Evolutionary conservation across 495 filamentous ascomycete species (phyloP).

Genomic region (Aspergillus avenaceus): DNA sequence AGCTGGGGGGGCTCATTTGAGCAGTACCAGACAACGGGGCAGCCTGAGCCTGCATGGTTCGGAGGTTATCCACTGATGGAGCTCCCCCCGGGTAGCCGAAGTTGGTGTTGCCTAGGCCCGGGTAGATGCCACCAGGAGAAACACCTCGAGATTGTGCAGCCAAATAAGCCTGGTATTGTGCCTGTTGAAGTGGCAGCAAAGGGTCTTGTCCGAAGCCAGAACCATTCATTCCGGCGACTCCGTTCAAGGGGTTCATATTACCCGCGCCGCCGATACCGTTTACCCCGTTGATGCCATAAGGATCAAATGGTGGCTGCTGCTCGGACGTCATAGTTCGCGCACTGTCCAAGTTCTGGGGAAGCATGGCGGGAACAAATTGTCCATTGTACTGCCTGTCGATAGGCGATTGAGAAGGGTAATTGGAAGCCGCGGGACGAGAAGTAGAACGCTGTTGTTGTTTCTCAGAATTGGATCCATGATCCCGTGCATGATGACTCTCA

Average conservation of each 20-base stretch:
- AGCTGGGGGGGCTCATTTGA: slow-evolving; percentile 34
- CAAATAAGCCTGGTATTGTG: slow-evolving; percentile 45
- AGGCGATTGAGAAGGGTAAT: slow-evolving; percentile 37
- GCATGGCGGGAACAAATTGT: slow-evolving; percentile 37
- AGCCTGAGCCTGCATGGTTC: slow-evolving; percentile 35
- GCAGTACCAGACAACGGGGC: slow-evolving; percentile 30
- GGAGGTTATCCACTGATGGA: slow-evolving; percentile 40
- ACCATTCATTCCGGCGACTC: slow-evolving; percentile 19
- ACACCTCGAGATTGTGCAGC: slow-evolving; percentile 41
- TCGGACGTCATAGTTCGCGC: slow-evolving; percentile 39
- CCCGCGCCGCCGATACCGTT: slow-evolving; percentile 23
- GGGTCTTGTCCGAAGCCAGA: slow-evolving; percentile 38
- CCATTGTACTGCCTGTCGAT: slow-evolving; percentile 46
- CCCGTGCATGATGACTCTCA: slow-evolving; percentile 42
- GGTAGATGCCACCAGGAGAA: slow-evolving; percentile 42
- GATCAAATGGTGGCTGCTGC: slow-evolving; percentile 37
- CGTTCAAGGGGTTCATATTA: slow-evolving; percentile 21
- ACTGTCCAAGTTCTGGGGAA: slow-evolving; percentile 32
- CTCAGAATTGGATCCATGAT: slow-evolving; percentile 39
- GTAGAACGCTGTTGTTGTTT: slow-evolving; percentile 47
- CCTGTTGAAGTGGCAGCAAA: slow-evolving; percentile 39
- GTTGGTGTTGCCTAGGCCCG: slow-evolving; percentile 28
- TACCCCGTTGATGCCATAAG: slow-evolving; percentile 37
- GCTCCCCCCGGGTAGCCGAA: slow-evolving; percentile 39
- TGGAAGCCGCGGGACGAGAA: slow-evolving; percentile 42